phyloP scores from a whole-genome alignment of 805 yeast species.

The Maudiozyma turicensis region DNA sequence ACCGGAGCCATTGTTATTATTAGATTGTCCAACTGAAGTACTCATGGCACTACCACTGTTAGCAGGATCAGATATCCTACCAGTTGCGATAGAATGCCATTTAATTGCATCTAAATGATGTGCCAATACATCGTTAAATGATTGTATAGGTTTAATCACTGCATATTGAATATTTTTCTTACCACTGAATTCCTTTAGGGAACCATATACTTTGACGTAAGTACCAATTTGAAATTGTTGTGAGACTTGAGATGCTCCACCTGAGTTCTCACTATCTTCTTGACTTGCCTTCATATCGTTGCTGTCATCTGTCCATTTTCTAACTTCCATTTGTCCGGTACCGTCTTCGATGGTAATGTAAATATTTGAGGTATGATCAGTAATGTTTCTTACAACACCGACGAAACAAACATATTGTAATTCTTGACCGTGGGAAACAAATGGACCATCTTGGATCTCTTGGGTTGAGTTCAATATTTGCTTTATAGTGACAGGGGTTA shows the following conservation, averaged over 20 bases:
- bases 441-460: conserved; percentile 57
- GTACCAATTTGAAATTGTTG: conserved; percentile 37
- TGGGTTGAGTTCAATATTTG: conserved; percentile 57
- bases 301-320: conserved; percentile 51
- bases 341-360: conserved; percentile 66
- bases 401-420: conserved; percentile 55
- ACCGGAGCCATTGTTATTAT: conserved; percentile 2
- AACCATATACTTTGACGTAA: conserved; percentile 52
- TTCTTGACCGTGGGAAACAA: conserved; percentile 47
- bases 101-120: conserved; percentile 59
- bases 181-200: conserved; percentile 49
- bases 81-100: conserved; percentile 46
- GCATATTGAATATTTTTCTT: conserved; percentile 59
- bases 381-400: conserved; percentile 61
- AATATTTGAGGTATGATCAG: conserved; percentile 47
- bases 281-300: conserved; percentile 26
- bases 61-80: conserved; percentile 28
- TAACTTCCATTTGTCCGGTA: conserved; percentile 55
- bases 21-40: neutral
- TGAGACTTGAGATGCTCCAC: conserved; percentile 26
- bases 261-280: conserved; percentile 7
- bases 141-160: conserved; percentile 44
- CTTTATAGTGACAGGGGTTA: conserved; percentile 66
- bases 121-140: conserved; percentile 58
- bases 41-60: neutral